A percentile compares a stretch with the other conserved stretches of the same genome.
Evolutionary conservation across 768 basidiomycete genomes (phyloP).

Genomic region (Trametes cingulata): DNA sequence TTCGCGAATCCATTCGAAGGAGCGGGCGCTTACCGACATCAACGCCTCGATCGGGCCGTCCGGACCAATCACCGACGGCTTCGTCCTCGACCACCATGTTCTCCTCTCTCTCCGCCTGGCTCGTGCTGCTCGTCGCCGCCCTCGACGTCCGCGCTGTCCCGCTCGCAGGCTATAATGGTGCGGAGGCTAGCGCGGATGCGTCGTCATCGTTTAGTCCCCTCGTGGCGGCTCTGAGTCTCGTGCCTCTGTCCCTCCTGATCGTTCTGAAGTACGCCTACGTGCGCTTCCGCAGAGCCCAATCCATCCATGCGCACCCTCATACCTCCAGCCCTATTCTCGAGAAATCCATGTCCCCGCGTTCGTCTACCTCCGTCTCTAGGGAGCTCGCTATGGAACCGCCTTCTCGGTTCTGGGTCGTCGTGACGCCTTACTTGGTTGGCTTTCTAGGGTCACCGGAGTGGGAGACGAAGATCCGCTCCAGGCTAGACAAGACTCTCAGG

Average conservation of each 20-base stretch:
- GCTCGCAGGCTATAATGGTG: neutral
- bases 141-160: neutral
- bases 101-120: neutral
- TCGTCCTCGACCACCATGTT: neutral
- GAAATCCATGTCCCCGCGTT: neutral
- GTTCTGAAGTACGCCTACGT: conserved; percentile 25
- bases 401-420: neutral
- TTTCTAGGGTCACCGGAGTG: conserved; percentile 30
- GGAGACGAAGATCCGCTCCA: conserved; percentile 28
- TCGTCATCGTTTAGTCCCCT: neutral
- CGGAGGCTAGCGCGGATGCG: neutral
- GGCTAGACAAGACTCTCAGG: conserved; percentile 13
- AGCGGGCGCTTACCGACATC: too few relatives aligned
- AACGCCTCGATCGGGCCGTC: neutral
- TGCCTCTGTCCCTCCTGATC: conserved; percentile 25
- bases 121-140: neutral
- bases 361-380: neutral
- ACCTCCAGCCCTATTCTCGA: neutral
- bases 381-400: too few relatives aligned
- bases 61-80: neutral
- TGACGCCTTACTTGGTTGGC: conserved; percentile 28
- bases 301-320: conserved; percentile 20
- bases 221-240: conserved; percentile 17
- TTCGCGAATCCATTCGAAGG: too few relatives aligned
- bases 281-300: conserved; percentile 23